Evolutionary conservation across 192 early-diverging fungal genomes (phyloP), one percentile per base, ranked within the genome.

Genomic region (Mycoemilia scoparia): DNA sequence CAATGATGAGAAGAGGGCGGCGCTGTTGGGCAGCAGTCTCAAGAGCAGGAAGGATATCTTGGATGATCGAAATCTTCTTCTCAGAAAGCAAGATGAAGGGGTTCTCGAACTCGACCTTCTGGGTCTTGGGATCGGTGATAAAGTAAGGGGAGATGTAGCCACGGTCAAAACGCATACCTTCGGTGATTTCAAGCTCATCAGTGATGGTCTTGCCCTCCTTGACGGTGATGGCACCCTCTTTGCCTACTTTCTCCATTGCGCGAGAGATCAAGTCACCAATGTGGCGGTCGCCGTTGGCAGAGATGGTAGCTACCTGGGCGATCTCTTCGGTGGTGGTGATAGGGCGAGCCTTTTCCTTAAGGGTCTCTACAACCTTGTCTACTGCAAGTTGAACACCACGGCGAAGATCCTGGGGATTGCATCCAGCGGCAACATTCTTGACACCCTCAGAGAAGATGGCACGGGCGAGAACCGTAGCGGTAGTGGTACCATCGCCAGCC

Each of bases 181-280:
- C 96, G 33, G 96, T 99, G 67, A 99, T 82, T 54, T 90, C 89
- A 26, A 99, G 70, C 70, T 99, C 90, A 58, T 99, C 96, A n/a
- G 85, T 77, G 36, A 96, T 79, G 31, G 96, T 99, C 72, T 96
- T 97, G 51, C 96, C 96, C 64, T 96, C 96, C 74, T 92, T 87
- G 53, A 93, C 85, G 2, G 92, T 99, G 64, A 99, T 99, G 23
- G 96, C 96, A 44, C 96, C 96, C 69, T 99, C 96, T 70, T 99
- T 99, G 43, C 96, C 96, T 42, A 99, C 96, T 77, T 96, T 96
- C 66, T 99, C 92, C 96, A 99, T 99, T 21, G 96, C 96, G 45
- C 86, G 83, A 33, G 96, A 91, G 68, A 99, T 90, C 66, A 97
- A 56, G 36, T 73, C 61, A 40, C 96, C 96, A 22, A 99, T 83